A percentile compares a stretch with the other conserved stretches of the same genome.
Evolutionary conservation across 2,329 filamentous ascomycete species (phyloP).

Genomic region (Dothistroma pini): DNA sequence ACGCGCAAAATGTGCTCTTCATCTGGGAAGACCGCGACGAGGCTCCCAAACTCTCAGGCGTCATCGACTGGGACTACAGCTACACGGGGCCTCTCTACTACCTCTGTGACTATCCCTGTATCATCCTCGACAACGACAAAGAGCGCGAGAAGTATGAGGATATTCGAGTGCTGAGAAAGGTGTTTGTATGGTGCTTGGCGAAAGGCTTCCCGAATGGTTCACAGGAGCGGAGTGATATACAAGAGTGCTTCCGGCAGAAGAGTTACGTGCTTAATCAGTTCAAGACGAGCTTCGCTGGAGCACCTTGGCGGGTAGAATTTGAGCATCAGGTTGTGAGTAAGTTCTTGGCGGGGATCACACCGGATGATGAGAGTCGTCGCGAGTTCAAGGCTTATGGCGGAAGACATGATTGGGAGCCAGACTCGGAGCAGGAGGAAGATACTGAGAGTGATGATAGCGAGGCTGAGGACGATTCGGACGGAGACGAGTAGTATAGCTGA

Average conservation of each 20-base stretch:
- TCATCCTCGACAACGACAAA: slow-evolving; percentile 11
- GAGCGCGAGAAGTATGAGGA: slow-evolving; percentile 1
- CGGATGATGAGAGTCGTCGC: not conserved
- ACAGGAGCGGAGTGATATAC: not conserved
- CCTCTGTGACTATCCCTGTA: slow-evolving; percentile 13
- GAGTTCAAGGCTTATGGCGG: not conserved
- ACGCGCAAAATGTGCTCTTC: slow-evolving; percentile 13
- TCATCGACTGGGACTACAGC: slow-evolving; percentile 23
- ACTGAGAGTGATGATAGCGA: not conserved
- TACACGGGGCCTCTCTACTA: slow-evolving; percentile 14
- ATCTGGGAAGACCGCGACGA: not conserved
- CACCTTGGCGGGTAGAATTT: too few species aligned
- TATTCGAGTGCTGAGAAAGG: slow-evolving; percentile 14
- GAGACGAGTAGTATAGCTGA: too few species aligned
- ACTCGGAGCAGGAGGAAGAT: not conserved
- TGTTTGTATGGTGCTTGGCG: slow-evolving; percentile 8
- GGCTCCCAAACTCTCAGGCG: slow-evolving; percentile 4
- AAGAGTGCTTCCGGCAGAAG: not conserved
- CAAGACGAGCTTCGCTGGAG: not conserved
- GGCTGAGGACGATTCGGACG: not conserved
- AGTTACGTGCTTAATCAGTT: too few species aligned
- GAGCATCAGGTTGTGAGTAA: too few species aligned
- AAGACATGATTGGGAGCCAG: not conserved
- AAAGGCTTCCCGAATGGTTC: slow-evolving; percentile 2
- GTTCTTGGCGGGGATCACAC: too few species aligned